phyloP scores from a whole-genome alignment of 495 filamentous ascomycete genomes.

The Aspergillus baeticus region DNA sequence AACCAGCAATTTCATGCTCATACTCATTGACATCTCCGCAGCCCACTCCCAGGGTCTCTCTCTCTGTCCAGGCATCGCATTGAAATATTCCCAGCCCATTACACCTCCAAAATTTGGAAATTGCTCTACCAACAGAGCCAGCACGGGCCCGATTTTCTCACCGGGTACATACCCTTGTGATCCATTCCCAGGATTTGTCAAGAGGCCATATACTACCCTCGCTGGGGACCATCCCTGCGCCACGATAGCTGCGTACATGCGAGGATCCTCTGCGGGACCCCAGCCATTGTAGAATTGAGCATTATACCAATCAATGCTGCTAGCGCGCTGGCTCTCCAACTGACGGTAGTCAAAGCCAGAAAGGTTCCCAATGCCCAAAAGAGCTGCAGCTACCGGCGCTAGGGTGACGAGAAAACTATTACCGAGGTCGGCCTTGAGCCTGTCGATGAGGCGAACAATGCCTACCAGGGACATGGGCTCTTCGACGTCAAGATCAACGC shows the following conservation, averaged over 20 bases:
- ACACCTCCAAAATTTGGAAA: conserved; percentile 73
- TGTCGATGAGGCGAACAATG: conserved; percentile 68
- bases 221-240: conserved; percentile 59
- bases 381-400: conserved; percentile 73
- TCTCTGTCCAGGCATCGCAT: conserved; percentile 57
- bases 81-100: conserved; percentile 89
- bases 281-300: conserved; percentile 84
- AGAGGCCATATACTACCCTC: conserved; percentile 68
- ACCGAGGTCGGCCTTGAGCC: conserved; percentile 71
- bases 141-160: conserved; percentile 42
- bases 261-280: conserved; percentile 58
- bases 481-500: conserved; percentile 83
- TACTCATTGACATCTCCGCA: conserved; percentile 52
- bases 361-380: conserved; percentile 59
- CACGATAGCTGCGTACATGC: conserved; percentile 66
- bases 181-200: conserved; percentile 70
- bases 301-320: conserved; percentile 77
- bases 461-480: conserved; percentile 69
- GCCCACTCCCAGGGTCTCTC: conserved; percentile 72
- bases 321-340: conserved; percentile 63
- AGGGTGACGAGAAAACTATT: conserved; percentile 70
- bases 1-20: conserved; percentile 45
- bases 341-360: conserved; percentile 73
- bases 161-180: conserved; percentile 54
- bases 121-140: conserved; percentile 45